phyloP scores from a whole-genome alignment of 2,329 filamentous ascomycete species.

The Lecanicillium sp. region DNA sequence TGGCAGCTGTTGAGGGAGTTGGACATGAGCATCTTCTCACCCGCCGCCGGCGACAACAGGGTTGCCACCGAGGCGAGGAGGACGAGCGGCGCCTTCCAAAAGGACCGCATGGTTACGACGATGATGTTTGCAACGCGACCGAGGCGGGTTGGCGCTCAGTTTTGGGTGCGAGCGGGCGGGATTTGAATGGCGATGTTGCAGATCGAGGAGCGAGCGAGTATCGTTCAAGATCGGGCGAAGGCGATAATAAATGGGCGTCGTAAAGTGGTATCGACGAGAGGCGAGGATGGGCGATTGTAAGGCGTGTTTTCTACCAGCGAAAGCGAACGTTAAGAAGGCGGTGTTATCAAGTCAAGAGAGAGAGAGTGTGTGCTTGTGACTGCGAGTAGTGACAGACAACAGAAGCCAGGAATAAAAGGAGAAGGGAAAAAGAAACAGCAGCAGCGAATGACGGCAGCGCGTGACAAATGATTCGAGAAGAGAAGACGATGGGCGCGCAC shows the following conservation, averaged over 20 bases:
- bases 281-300: background rate
- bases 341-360: slow-evolving; percentile 7
- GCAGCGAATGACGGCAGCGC: slow-evolving; percentile 6
- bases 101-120: slow-evolving; percentile 37
- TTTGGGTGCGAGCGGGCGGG: too few species aligned
- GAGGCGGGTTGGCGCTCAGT: too few species aligned
- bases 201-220: too few species aligned
- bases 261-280: too few species aligned
- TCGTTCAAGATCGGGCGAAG: too few species aligned
- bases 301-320: slow-evolving; percentile 8
- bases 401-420: slow-evolving; percentile 7
- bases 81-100: slow-evolving; percentile 35
- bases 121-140: background rate
- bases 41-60: slow-evolving; percentile 41
- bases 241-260: too few species aligned
- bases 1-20: slow-evolving; percentile 81
- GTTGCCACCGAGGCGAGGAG: slow-evolving; percentile 37
- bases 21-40: slow-evolving; percentile 65
- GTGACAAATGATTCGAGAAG: background rate
- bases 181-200: too few species aligned
- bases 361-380: slow-evolving; percentile 5
- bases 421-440: slow-evolving; percentile 10
- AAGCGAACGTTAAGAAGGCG: slow-evolving; percentile 1
- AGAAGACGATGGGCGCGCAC: background rate
- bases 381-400: slow-evolving; percentile 2